Base-by-base conservation (phyloP, 805 yeast genomes). In the Trichomonascus vanleenenianus region DNA sequence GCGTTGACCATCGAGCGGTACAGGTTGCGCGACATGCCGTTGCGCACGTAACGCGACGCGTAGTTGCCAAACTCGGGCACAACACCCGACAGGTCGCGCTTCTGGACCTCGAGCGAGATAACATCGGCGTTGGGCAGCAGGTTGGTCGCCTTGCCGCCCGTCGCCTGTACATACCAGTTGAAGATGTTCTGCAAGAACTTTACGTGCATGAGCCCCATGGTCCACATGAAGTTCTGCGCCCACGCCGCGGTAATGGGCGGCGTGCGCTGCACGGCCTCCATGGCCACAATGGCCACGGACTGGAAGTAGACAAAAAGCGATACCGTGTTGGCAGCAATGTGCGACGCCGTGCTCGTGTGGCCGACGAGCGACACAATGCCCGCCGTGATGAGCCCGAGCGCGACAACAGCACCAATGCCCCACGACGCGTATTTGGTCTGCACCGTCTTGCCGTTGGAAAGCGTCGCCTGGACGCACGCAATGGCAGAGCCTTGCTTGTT, bases 191-290 rank as follows among this genome's bases (percentile, higher is more conserved):
- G 96, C 78, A 91, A 83, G 58, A 88, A 85, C 11, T 66, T 64
- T 6, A 80, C 78, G 44, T 75, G 74, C 56, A 93, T 85, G 52
- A 91, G 81, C 40, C 98, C 98, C 76, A 91, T 76, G 1, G 97
- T 81, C 97, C 97, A 91, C 65, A 79, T 81, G 71, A 93, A 93
- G 68, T 91, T 93, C 66, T 91, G 96, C 30, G 94, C 81, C 98
- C 98, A 91, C 2, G 97, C 89, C 2, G 95, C 87, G 3, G 97
- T 97, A 55, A 93, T 89, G 2, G 98, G 98, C 1, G 98, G 98
- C 16, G 87, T 85, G 50, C 78, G 71, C 16, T 86, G 76, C 27
- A 91, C 97, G 46, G 94, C 96, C 88, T 88, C 83, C 96, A 93
- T 89, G 14, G 95, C 77, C 15, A 91, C 83, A 49, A 91, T 80